Evolutionary conservation across 257 asterid species (phyloP), one percentile per base, ranked within the genome.

Genomic region (Lavandula angustifolia): DNA sequence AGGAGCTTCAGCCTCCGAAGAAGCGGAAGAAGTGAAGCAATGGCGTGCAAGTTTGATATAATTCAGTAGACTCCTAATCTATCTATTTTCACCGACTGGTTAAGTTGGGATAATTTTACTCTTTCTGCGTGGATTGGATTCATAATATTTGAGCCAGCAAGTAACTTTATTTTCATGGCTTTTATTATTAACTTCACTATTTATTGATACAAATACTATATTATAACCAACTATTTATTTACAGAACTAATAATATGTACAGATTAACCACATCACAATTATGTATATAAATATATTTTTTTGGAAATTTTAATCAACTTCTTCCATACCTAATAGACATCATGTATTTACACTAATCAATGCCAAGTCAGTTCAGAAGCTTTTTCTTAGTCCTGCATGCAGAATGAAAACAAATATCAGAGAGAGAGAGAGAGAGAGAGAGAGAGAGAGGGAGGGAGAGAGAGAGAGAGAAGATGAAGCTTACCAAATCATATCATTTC

Each of bases 1-100:
- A 81, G 79, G 76, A 82, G 29, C 78, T 83, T 71, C 94, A 85
- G 71, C 95, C 95, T 7, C 95, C 94, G 1, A 87, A 85, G 80
- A 87, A 87, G 84, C 83, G 95, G 71, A 87, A 87, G 85, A 85
- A 81, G 88, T 87, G 79, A 84, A 78, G 60, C 54, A 31, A 17
- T 33, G 22, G 27, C 12, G 9, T 33, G 44, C 5, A 34, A 55
- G 43, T 32, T 57, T 62, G 48, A 35, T 27, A 29, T 33, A 6
- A 1, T 49, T n/a, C 22, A 44, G 54, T 60, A 58, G 78, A 64
- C 78, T 52, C 64, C 70, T 48, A 22, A 62, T 47, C 27, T 29
- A 62, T 68, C 57, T 59, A 73, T 33, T 17, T 18, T 5, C 27
- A 22, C 27, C 2, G 27, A 22, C 27, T 22, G 27, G 27, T 2